Conservation (phyloP, 2,329 filamentous ascomycete species). For the Dothistroma pini region DNA sequence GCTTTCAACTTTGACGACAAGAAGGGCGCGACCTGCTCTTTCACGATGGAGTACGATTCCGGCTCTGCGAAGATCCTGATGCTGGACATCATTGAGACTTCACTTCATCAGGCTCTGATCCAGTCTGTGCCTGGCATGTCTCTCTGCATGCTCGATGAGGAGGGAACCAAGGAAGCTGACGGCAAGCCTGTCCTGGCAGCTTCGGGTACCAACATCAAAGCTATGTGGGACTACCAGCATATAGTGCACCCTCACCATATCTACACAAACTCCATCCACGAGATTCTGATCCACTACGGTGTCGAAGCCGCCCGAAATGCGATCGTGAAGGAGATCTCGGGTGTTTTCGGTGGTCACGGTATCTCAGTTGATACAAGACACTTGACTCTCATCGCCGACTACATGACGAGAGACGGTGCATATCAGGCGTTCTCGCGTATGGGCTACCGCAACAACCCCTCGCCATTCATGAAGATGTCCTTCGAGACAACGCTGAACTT, state of each 20-base stretch:
- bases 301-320: constrained; percentile 86
- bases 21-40: constrained; percentile 68
- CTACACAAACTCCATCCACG: constrained; percentile 87
- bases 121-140: constrained; percentile 79
- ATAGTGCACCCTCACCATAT: constrained; percentile 82
- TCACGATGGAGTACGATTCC: constrained; percentile 78
- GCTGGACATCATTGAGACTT: constrained; percentile 81
- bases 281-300: constrained; percentile 81
- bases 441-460: constrained; percentile 78
- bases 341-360: constrained; percentile 84
- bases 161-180: constrained; percentile 39
- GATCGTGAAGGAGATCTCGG: constrained; percentile 80
- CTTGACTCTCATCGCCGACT: constrained; percentile 91
- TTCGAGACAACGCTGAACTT: constrained; percentile 97
- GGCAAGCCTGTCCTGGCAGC: constrained; percentile 60
- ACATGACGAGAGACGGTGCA: constrained; percentile 90
- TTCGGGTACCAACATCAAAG: constrained; percentile 79
- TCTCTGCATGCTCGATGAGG: constrained; percentile 63
- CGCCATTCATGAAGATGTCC: constrained; percentile 97
- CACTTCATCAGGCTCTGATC: constrained; percentile 73
- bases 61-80: constrained; percentile 86
- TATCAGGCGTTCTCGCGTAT: constrained; percentile 93
- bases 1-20: constrained; percentile 76
- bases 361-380: constrained; percentile 91
- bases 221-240: constrained; percentile 84